Percentiles rank a stretch among this genome's conserved stretches.
These are phyloP conservation scores for Cucumis melo DNA, from an alignment of 306 rosid species.

Conservation along the genomic window DNA sequence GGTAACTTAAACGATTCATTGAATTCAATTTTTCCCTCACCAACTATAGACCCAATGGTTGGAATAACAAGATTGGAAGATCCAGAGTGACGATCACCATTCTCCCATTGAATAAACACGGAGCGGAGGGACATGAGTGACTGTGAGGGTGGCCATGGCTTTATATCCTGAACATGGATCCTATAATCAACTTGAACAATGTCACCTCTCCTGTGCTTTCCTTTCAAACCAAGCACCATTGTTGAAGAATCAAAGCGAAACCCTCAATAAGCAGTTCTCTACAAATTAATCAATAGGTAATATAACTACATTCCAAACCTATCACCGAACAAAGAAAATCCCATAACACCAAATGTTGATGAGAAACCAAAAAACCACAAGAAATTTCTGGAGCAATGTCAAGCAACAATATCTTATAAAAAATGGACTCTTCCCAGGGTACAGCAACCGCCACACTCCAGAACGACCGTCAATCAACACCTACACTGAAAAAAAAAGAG, in stretches of 20 bases:
- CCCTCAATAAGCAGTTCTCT: constrained; percentile 11
- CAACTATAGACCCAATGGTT: constrained; percentile 40
- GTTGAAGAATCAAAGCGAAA: constrained; percentile 5
- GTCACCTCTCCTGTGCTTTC: constrained; percentile 49
- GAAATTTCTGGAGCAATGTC: neutral
- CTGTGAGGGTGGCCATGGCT: constrained; percentile 97
- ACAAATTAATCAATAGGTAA: constrained; percentile 13
- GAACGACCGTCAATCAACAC: neutral
- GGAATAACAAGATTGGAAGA: constrained; percentile 63
- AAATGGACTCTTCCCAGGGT: neutral
- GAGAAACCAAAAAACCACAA: neutral
- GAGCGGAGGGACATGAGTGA: constrained; percentile 60
- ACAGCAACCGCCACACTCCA: neutral
- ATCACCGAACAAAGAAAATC: constrained; percentile 10
- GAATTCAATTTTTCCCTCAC: constrained; percentile 77
- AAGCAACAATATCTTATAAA: neutral
- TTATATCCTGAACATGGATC: constrained; percentile 65
- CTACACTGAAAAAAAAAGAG: neutral
- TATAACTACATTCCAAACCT: constrained; percentile 16
- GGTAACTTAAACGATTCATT: constrained; percentile 65
- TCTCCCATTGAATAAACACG: constrained; percentile 86
- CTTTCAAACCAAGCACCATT: constrained; percentile 62
- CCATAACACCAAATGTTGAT: neutral
- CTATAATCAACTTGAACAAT: constrained; percentile 42
- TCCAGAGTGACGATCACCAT: constrained; percentile 70